phyloP scores from a whole-genome alignment of 2,329 filamentous ascomycete genomes.

The Acrocalymma vagum region DNA sequence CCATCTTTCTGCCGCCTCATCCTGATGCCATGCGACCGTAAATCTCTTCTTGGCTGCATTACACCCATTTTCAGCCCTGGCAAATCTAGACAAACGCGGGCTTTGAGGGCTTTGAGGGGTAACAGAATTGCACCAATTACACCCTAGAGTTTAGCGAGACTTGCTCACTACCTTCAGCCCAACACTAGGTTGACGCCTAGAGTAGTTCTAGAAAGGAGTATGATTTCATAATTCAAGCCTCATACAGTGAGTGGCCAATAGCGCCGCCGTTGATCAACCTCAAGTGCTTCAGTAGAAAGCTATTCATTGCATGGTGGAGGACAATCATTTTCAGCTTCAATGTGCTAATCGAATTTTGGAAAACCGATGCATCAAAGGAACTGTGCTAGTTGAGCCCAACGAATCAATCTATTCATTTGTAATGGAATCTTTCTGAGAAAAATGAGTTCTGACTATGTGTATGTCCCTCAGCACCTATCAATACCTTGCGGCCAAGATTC shows the following conservation, averaged over 20 bases:
- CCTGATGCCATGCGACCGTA: background rate
- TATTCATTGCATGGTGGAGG: background rate
- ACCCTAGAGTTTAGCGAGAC: background rate
- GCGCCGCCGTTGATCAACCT: background rate
- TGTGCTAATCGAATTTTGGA: background rate
- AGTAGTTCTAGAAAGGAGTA: background rate
- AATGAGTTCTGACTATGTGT: too few relatives aligned
- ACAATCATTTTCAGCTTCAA: background rate
- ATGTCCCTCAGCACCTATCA: too few relatives aligned
- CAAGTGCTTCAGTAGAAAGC: background rate
- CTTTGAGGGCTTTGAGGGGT: constrained; percentile 1
- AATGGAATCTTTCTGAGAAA: too few relatives aligned
- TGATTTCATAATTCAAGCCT: constrained; percentile 1
- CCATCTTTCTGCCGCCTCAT: too few relatives aligned
- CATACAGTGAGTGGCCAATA: background rate
- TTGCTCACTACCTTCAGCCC: constrained; percentile 1
- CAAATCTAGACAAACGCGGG: too few relatives aligned
- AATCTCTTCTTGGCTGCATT: constrained; percentile 1
- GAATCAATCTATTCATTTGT: too few relatives aligned
- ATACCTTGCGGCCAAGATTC: background rate
- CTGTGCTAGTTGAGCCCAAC: background rate
- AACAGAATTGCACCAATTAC: constrained; percentile 1
- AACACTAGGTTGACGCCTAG: background rate
- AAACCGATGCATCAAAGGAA: background rate
- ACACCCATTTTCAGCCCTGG: too few relatives aligned